A percentile compares a stretch with the other conserved stretches of the same genome.
phyloP scores from a whole-genome alignment of 2,329 filamentous ascomycete genomes.

The Nemania serpens region DNA sequence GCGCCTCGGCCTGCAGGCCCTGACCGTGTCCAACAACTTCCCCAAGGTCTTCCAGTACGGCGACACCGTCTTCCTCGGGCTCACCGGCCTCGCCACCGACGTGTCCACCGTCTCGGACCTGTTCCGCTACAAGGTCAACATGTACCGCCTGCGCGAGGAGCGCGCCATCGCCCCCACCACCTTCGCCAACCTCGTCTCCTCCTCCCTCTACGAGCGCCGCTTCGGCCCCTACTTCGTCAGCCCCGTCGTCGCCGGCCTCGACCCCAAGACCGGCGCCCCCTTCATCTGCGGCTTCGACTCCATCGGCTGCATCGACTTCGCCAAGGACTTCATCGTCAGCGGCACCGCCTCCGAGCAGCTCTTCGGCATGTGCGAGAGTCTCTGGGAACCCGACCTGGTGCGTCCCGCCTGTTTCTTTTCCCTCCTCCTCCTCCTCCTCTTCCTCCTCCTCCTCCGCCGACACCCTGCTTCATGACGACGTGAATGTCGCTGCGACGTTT shows the following conservation, averaged over 20 bases:
- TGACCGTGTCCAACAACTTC: conserved; percentile 99
- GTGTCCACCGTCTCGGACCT: conserved; percentile 93
- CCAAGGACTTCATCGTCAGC: conserved; percentile 98
- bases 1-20: conserved; percentile 90
- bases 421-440: neutral
- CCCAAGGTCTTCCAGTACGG: conserved; percentile 99
- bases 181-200: conserved; percentile 93
- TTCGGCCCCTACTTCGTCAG: conserved; percentile 97
- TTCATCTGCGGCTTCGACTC: conserved; percentile 99
- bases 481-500: too few relatives aligned
- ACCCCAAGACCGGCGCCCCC: conserved; percentile 89
- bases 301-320: conserved; percentile 99
- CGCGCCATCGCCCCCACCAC: conserved; percentile 93
- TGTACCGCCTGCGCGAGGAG: conserved; percentile 98
- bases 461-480: too few relatives aligned
- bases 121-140: conserved; percentile 99
- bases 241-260: conserved; percentile 92
- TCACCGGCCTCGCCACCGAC: conserved; percentile 95
- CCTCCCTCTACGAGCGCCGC: conserved; percentile 88
- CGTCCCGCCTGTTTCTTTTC: conserved; percentile 40
- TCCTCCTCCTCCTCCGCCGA: neutral
- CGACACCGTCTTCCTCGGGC: conserved; percentile 90
- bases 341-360: conserved; percentile 96
- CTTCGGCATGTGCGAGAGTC: conserved; percentile 96
- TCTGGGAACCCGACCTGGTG: conserved; percentile 98